A percentile compares a stretch with the other conserved stretches of the same genome.
These are phyloP conservation scores for Thamnidium elegans DNA, from an alignment of 192 early-diverging fungal species.

Conservation along the genomic window DNA sequence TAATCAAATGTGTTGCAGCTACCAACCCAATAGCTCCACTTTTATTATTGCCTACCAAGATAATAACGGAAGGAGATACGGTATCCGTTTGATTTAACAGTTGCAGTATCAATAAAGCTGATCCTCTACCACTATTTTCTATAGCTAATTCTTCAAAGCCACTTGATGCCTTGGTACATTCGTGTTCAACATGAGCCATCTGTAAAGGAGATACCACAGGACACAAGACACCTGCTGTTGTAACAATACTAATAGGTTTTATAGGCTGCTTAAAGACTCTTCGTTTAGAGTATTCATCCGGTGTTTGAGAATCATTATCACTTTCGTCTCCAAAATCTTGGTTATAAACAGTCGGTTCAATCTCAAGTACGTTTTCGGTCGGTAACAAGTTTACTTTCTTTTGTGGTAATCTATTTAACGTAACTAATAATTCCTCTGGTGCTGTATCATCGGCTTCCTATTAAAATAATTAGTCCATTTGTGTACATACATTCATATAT, in stretches of 20 bases:
- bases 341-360: no score
- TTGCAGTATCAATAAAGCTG: conserved; percentile 23
- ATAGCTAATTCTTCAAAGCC: conserved; percentile 21
- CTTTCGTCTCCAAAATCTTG: conserved; percentile 26
- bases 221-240: conserved; percentile 43
- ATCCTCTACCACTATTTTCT: not conserved
- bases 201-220: conserved; percentile 59
- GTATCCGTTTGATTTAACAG: not conserved
- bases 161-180: conserved; percentile 54
- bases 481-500: not conserved
- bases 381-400: conserved; percentile 41
- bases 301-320: conserved; percentile 22
- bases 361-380: conserved; percentile 69
- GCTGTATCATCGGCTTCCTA: conserved; percentile 65
- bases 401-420: conserved; percentile 56
- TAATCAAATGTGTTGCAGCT: conserved; percentile 70
- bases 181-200: conserved; percentile 67
- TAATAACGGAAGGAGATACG: conserved; percentile 42
- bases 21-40: conserved; percentile 68
- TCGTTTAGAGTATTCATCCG: conserved; percentile 2
- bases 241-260: not conserved
- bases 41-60: conserved; percentile 72
- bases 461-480: not conserved
- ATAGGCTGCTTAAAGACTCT: not conserved
- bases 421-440: conserved; percentile 72